These are phyloP conservation scores for Ceratocystis papillata DNA, from an alignment of 2,329 filamentous ascomycete genomes.

Conservation along the genomic window DNA sequence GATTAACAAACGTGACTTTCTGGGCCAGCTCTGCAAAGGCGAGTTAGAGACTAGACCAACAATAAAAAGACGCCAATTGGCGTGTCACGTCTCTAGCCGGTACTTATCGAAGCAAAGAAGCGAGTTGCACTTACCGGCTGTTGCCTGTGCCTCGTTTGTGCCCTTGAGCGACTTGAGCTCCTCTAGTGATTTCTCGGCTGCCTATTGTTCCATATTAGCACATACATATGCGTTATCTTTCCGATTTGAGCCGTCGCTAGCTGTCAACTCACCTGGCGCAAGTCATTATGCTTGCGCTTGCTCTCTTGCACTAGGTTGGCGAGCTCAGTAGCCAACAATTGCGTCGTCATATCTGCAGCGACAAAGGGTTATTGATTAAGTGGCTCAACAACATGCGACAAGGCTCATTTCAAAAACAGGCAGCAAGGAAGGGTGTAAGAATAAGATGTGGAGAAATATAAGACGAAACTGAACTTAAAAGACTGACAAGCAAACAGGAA, in stretches of 20 bases:
- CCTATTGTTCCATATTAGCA: slow-evolving; percentile 39
- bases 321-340: slow-evolving; percentile 79
- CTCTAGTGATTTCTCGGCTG: slow-evolving; percentile 84
- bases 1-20: slow-evolving; percentile 74
- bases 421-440: neutral
- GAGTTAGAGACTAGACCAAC: neutral
- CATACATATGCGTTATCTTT: neutral
- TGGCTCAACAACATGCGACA: slow-evolving; percentile 16
- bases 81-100: neutral
- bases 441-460: neutral
- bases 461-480: neutral
- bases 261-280: slow-evolving; percentile 56
- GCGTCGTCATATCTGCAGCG: slow-evolving; percentile 60
- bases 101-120: neutral
- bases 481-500: neutral
- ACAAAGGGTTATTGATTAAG: slow-evolving; percentile 7
- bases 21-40: slow-evolving; percentile 61
- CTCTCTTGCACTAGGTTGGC: slow-evolving; percentile 88
- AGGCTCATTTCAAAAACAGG: slow-evolving; percentile 5
- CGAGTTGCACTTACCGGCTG: slow-evolving; percentile 45
- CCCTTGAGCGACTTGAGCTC: slow-evolving; percentile 69
- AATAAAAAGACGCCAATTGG: neutral
- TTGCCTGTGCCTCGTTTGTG: slow-evolving; percentile 64
- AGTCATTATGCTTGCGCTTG: slow-evolving; percentile 84
- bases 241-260: neutral